Base-by-base conservation (phyloP, 2,329 filamentous ascomycete genomes). In the Cercospora sp. region DNA sequence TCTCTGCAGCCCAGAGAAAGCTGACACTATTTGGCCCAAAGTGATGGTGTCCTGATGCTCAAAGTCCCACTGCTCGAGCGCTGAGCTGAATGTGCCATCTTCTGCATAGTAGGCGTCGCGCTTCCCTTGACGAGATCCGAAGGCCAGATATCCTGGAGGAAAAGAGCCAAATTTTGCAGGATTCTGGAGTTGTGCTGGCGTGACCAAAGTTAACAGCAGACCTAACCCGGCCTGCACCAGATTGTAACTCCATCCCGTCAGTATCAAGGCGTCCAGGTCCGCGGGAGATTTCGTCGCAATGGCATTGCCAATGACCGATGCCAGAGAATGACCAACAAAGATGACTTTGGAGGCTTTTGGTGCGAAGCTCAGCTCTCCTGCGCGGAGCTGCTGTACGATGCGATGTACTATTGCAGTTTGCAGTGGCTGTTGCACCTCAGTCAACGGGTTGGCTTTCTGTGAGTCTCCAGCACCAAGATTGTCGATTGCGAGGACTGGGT, bases 1-100 rank as follows among this genome's bases (percentile, higher is more conserved):
- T 13, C 60, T 42, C 36, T 69, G 33, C 1, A 72, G 60, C 10
- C 68, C 70, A 18, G 64, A 65, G 59, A 72, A 72, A 31, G 68
- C 68, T 10, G 68, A 65, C 9, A 66, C 60, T 39, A 72, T 70
- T 45, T 72, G 68, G 5, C 70, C 70, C 26, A 70, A 31, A 36
- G 70, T 70, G 53, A 72, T 69, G 3, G 70, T 72, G 51, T 70
- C 70, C 55, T 72, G 64, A 42, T 72, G 66, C 12, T 65, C 68
- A 51, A 70, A 72, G 48, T 72, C 70, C 58, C 65, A 72, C 23
- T 69, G 60, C 30, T 65, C 70, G 10, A 70, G 60, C 16, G 58
- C 63, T 12, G 64, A 31, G 70, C 66, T 67, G 59, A 70, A 72
- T 13, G 66, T 55, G 33, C 65, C 65, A 28, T 68, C 64, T 53